These are phyloP conservation scores for Didymella lethalis DNA, from an alignment of 2,329 filamentous ascomycete genomes.

Conservation along the genomic window DNA sequence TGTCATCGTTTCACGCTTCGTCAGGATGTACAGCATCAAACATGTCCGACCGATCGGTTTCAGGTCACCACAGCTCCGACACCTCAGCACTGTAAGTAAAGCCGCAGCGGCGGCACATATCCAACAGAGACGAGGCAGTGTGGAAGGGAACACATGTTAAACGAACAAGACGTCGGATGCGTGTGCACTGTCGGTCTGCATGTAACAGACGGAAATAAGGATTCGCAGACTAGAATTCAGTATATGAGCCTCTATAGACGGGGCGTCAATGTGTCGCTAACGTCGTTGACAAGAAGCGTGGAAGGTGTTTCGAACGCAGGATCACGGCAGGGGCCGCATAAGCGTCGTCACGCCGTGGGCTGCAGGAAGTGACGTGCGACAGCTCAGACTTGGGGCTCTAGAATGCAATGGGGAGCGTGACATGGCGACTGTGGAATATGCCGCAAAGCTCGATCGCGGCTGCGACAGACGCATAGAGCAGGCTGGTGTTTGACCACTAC, in stretches of 20 bases:
- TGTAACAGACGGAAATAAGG: not conserved
- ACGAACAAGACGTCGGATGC: not conserved
- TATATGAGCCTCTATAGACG: not conserved
- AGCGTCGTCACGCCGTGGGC: not conserved
- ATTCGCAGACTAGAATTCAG: not conserved
- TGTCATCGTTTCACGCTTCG: conserved; percentile 24
- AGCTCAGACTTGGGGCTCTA: not conserved
- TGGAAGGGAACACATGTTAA: not conserved
- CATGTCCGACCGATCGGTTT: conserved; percentile 15
- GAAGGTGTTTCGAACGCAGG: not conserved
- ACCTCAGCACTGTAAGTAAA: conserved; percentile 10
- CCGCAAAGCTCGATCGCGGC: not conserved
- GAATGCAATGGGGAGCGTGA: not conserved
- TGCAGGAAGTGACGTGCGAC: not conserved
- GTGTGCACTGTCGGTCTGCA: not conserved
- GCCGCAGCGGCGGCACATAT: conserved; percentile 2
- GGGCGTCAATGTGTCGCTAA: not conserved
- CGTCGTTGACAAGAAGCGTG: not conserved
- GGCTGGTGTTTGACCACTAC: not conserved
- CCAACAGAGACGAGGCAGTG: not conserved
- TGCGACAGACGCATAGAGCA: no score
- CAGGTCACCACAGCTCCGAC: conserved; percentile 17
- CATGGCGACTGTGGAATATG: not conserved
- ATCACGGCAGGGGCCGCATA: not conserved
- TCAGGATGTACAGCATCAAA: conserved; percentile 1